phyloP scores from a whole-genome alignment of 805 yeast species.

The Lipomyces sp. region DNA sequence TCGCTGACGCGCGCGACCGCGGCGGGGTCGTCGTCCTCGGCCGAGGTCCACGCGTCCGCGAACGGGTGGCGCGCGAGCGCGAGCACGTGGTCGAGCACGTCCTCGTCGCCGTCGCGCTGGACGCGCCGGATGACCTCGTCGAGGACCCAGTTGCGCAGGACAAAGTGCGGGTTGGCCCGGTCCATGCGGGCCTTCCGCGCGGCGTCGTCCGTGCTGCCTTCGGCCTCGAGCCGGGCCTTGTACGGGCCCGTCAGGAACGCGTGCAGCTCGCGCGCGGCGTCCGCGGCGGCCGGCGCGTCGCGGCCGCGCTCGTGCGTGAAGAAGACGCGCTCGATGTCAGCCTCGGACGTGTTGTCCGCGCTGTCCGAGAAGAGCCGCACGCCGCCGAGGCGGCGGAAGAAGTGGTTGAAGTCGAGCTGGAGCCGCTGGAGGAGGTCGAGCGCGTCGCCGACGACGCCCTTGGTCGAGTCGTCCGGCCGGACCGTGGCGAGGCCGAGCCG shows the following conservation, averaged over 20 bases:
- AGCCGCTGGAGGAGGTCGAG: constrained; percentile 58
- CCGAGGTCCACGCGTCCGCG: constrained; percentile 65
- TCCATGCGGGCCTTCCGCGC: constrained; percentile 46
- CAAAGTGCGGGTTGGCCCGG: constrained; percentile 67
- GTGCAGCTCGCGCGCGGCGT: constrained; percentile 45
- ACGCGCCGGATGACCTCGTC: constrained; percentile 73
- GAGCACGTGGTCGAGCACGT: constrained; percentile 56
- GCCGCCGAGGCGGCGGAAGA: constrained; percentile 63
- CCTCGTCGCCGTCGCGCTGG: constrained; percentile 48
- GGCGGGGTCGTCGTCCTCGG: constrained; percentile 56
- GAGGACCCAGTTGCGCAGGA: constrained; percentile 81
- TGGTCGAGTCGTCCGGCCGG: constrained; percentile 43
- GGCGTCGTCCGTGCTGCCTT: constrained; percentile 41
- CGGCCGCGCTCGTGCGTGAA: constrained; percentile 39
- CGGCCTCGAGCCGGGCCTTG: constrained; percentile 42
- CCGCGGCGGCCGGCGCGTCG: constrained; percentile 35
- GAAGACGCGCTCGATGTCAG: constrained; percentile 30
- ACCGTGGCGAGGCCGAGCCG: constrained; percentile 63
- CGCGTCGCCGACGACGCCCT: constrained; percentile 38
- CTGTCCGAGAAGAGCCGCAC: constrained; percentile 43
- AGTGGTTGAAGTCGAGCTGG: constrained; percentile 73
- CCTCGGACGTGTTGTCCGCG: constrained; percentile 16
- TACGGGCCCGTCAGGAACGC: constrained; percentile 54
- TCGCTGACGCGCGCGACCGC: constrained; percentile 37
- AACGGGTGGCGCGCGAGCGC: constrained; percentile 76